Evolutionary conservation across 2,329 filamentous ascomycete genomes (phyloP), one percentile per base, ranked within the genome.

Genomic region (Mycosphaerella sp.): DNA sequence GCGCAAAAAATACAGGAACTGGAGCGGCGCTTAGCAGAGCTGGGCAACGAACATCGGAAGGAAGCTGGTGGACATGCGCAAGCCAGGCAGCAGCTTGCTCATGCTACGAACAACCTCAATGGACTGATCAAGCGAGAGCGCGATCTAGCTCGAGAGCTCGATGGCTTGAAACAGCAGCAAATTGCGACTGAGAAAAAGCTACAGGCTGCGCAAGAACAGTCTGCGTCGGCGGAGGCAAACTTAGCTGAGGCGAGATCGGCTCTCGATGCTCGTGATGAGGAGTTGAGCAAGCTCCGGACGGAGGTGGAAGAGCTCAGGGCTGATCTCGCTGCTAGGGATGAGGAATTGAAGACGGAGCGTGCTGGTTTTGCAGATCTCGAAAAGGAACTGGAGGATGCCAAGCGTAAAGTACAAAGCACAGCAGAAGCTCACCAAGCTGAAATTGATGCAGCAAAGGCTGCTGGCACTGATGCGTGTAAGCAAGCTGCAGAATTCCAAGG

Each of bases 191-290:
- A 60, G 11, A 47, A 51, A 26, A 60, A 49, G 42, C 54, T 62
- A 4, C 47, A 57, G 39, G 38, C 50, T 10, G 58, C 56, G 9
- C 55, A 58, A 31, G 50, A 56, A 8, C 52, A 58, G 42, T 50
- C 55, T 12, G 56, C 54, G 12, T 45, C 45, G 8, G 45, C 54
- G 21, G 57, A 64, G 34, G 44, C 54, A 8, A 59, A 65, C 42
- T 55, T 59, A 2, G 63, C 66, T 4, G 52, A 64, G 11, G 55
- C 59, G 23, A 58, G 61, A 31, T 59, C 51, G 21, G 62, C 65
- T 46, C 49, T 72, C 14, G 72, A 77, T 41, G 75, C 78, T 17
- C 70, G 73, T 17, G 73, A 77, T n/a, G 63, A 64, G 31, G 63
- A 66, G 41, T 32, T 66, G 21, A 57, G 59, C 1, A 55, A 58